phyloP scores from a whole-genome alignment of 2,329 filamentous ascomycete genomes.

The Colletotrichum viniferum region DNA sequence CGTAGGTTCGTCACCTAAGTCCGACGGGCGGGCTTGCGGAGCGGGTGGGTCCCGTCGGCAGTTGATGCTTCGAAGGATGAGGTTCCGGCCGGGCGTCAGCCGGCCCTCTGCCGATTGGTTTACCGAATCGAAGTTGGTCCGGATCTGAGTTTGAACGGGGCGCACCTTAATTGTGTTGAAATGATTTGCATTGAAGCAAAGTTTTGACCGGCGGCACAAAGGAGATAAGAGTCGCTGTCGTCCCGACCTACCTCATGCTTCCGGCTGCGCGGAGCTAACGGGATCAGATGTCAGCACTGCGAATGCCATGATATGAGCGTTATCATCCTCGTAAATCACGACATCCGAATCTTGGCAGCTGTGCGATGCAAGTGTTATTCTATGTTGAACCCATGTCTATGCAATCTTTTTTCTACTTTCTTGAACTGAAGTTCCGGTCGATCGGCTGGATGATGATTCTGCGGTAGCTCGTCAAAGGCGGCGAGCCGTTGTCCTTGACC shows the following conservation, averaged over 20 bases:
- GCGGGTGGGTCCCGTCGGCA: background rate
- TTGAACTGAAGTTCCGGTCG: constrained; percentile 27
- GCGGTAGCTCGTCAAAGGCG: constrained; percentile 50
- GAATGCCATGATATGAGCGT: background rate
- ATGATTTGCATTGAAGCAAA: background rate
- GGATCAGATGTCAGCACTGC: background rate
- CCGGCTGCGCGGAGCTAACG: background rate
- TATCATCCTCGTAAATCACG: background rate
- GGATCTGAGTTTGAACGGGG: background rate
- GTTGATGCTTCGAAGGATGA: background rate
- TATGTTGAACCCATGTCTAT: background rate
- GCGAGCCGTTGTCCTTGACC: constrained; percentile 47
- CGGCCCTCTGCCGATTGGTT: background rate
- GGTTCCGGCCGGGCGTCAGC: background rate
- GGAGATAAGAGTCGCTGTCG: background rate
- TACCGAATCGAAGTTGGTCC: background rate
- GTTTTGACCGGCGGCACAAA: background rate
- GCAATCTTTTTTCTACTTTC: background rate
- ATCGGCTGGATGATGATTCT: constrained; percentile 41
- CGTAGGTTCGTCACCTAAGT: background rate
- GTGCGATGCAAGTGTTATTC: background rate
- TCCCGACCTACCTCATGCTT: background rate
- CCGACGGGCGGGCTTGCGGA: background rate
- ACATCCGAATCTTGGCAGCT: background rate
- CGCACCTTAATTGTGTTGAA: background rate